A percentile compares a stretch with the other conserved stretches of the same genome.
Conservation (phyloP, 371 early-diverging fungal species). For the Basidiobolus meristosporus region DNA sequence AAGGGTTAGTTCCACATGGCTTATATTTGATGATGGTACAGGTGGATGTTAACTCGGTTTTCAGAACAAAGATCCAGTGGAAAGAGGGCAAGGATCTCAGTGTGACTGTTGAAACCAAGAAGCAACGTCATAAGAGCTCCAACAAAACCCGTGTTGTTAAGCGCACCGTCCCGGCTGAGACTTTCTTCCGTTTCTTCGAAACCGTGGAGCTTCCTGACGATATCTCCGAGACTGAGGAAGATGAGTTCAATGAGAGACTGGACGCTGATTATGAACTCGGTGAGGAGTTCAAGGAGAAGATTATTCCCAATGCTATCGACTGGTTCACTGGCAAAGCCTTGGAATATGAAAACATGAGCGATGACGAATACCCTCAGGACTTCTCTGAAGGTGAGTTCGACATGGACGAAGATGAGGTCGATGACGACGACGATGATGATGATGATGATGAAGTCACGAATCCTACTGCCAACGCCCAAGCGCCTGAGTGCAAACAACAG, state of each 20-base stretch:
- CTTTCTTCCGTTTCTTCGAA: slow-evolving; percentile 90
- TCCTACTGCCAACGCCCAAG: too few species aligned
- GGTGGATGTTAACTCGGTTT: too few species aligned
- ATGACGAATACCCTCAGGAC: too few species aligned
- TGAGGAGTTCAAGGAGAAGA: slow-evolving; percentile 87
- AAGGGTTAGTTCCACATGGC: slow-evolving; percentile 25
- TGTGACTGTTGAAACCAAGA: slow-evolving; percentile 81
- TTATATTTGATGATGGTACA: too few species aligned
- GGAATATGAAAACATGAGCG: slow-evolving; percentile 22
- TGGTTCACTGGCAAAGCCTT: slow-evolving; percentile 97
- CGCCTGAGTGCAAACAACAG: too few species aligned
- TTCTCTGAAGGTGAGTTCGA: too few species aligned
- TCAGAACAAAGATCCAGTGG: slow-evolving; percentile 52
- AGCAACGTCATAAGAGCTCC: slow-evolving; percentile 90
- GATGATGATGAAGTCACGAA: too few species aligned
- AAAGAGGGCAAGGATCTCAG: slow-evolving; percentile 88
- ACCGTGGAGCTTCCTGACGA: slow-evolving; percentile 59
- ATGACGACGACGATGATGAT: too few species aligned
- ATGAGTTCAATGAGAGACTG: slow-evolving; percentile 51
- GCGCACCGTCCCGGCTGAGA: slow-evolving; percentile 77
- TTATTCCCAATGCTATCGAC: slow-evolving; percentile 88
- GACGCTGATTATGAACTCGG: slow-evolving; percentile 89
- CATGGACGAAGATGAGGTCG: too few species aligned
- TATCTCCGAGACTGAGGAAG: slow-evolving; percentile 42
- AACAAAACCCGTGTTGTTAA: slow-evolving; percentile 95